Evolutionary conservation across 1,284 basidiomycete genomes (phyloP), one percentile per base, ranked within the genome.

Genomic region (Mycena sp.): DNA sequence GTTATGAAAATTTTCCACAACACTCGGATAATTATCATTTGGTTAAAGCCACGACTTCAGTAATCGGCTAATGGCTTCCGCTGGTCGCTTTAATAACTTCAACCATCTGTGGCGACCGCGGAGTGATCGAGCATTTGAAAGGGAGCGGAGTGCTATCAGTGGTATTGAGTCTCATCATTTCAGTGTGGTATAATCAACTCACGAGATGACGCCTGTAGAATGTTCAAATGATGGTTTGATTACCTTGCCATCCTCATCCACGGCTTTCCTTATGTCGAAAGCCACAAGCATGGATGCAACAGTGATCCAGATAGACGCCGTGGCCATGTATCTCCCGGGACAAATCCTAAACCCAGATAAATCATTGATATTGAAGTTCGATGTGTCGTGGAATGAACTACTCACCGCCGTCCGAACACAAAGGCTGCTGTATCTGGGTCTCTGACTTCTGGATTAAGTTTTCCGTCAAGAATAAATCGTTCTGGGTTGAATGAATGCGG

Each of bases 401-500:
- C 10, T 26, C 26, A 50, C 57, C 56, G 23, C 12, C 51, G 26
- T 29, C 62, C 56, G 23, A 55, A 64, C 11, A 57, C 51, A 19
- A 59, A 54, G 11, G 37, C 46, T 10, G 29, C 21, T 2, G 37
- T 32, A 4, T 58, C 54, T 2, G 62, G 56, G 44, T 59, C 50
- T 28, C 51, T 43, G n/a, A 56, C 43, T 6, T 43, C 53, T 6
- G 52, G 46, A 35, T 62, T 52, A 41, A 58, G 35, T 23, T 60
- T 44, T 16, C 57, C 57, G 44, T 59, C 37, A 6, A 51, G 21
- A 4, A 64, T 32, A 21, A 64, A 64, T 23, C 62, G 49, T 21
- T 58, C 62, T 12, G 62, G 62, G 10, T 60, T 64, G 37, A 64
- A 64, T n/a, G 16, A 2, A 6, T 64, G 19, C 25, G 62, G 50